Evolutionary conservation across 2,329 filamentous ascomycete species (phyloP).

Genomic region (Calonectria ilicicola): DNA sequence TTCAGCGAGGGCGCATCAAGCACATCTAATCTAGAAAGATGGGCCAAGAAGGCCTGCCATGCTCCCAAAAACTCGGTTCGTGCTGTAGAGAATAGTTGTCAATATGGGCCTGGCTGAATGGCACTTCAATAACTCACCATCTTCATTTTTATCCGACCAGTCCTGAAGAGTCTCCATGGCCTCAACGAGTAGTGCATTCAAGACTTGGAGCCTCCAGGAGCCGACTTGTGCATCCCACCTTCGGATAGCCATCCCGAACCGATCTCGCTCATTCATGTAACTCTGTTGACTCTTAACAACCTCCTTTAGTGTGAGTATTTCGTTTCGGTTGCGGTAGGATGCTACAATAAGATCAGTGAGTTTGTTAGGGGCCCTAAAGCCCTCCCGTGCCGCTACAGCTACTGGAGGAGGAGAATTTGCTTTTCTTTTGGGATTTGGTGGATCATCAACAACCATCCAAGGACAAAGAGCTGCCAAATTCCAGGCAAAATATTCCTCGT

Average conservation of each 20-base stretch:
- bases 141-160: slow-evolving; percentile 43
- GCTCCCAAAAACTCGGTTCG: slow-evolving; percentile 58
- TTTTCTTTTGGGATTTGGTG: slow-evolving; percentile 60
- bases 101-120: not conserved
- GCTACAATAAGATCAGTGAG: slow-evolving; percentile 75
- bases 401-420: slow-evolving; percentile 62
- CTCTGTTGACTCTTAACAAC: slow-evolving; percentile 60
- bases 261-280: slow-evolving; percentile 67
- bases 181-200: slow-evolving; percentile 77
- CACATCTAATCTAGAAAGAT: slow-evolving; percentile 65
- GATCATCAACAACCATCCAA: slow-evolving; percentile 68
- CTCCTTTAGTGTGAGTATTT: slow-evolving; percentile 74
- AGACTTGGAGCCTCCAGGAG: slow-evolving; percentile 78
- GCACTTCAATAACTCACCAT: slow-evolving; percentile 51
- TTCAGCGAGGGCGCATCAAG: slow-evolving; percentile 70
- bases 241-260: slow-evolving; percentile 80
- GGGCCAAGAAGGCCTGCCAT: slow-evolving; percentile 69
- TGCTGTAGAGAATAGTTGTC: slow-evolving; percentile 45
- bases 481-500: slow-evolving; percentile 82
- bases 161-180: slow-evolving; percentile 56
- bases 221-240: slow-evolving; percentile 72
- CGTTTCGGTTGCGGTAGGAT: slow-evolving; percentile 70
- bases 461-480: slow-evolving; percentile 79
- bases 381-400: slow-evolving; percentile 74
- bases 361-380: slow-evolving; percentile 84